Base-by-base conservation (phyloP, 208 protist species). In the Kentomonas sorsogonicus region DNA sequence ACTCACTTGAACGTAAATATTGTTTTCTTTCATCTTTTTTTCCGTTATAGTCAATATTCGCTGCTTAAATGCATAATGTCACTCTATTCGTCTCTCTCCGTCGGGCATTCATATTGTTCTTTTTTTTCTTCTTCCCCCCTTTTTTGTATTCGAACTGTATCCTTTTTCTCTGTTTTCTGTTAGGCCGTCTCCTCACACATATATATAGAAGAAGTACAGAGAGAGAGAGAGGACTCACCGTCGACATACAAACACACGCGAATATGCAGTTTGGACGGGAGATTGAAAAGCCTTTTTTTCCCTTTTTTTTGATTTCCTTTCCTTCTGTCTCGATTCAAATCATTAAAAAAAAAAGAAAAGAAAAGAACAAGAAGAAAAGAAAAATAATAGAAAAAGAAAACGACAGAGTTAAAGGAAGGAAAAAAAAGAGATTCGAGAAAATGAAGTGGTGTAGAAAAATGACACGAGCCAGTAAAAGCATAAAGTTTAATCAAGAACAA, bases 21-120 rank as follows among this genome's bases (percentile, higher is more conserved):
- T 54, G 25, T n/a, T 27, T 63, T 50, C 29, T 43, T 57, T 53
- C 48, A 40, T 61, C 55, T 29, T 61, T 61, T n/a, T 41, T 44
- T 61, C 53, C 55, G 44, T 45, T 61, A 61, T 45, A 61, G 44
- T n/a, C n/a, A n/a, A n/a, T n/a, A n/a, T n/a, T n/a, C n/a, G n/a
- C n/a, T n/a, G n/a, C 6, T 47, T 51, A n/a, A 22, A 51, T 9
- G 27, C 23, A 18, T 16, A 51, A 51, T 34, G 3, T 22, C 18
- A 48, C 43, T 48, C 43, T 22, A 27, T 48, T 48, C 22, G 16
- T 41, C 16, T 41, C 13, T 18, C 16, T 41, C 38, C 11, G 38
- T 16, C 38, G 38, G 13, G 11, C 31, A 25, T 54, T 10, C n/a
- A n/a, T 61, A 33, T 26, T 53, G 11, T 44, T n/a, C n/a, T n/a